phyloP scores from a whole-genome alignment of 1,139 yeast species.

The Sugiyamaella castrensis region DNA sequence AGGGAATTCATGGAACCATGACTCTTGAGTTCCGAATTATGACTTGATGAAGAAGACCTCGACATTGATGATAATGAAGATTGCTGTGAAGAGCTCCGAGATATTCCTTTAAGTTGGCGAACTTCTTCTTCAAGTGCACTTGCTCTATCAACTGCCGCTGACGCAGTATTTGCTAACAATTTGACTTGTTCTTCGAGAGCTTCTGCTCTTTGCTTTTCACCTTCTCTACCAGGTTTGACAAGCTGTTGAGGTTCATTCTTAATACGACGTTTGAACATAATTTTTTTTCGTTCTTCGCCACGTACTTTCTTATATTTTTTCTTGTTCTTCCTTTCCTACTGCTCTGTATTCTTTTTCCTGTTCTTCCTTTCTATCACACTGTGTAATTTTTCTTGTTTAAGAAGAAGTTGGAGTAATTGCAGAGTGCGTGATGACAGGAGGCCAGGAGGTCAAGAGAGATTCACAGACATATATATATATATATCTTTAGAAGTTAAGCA shows the following conservation, averaged over 20 bases:
- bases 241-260: constrained; percentile 16
- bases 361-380: no score
- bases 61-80: constrained; percentile 10
- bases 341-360: no score
- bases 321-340: no score
- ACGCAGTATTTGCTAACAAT: constrained; percentile 34
- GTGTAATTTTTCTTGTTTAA: no score
- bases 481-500: no score
- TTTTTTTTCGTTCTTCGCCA: not conserved
- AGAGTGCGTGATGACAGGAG: no score
- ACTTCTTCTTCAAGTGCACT: constrained; percentile 32
- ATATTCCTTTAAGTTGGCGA: constrained; percentile 13
- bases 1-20: constrained; percentile 15
- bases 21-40: constrained; percentile 8
- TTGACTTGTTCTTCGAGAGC: constrained; percentile 35
- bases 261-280: constrained; percentile 9
- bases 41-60: constrained; percentile 5
- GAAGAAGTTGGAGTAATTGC: no score
- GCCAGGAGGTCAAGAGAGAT: no score
- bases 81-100: constrained; percentile 6
- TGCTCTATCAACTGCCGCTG: constrained; percentile 37
- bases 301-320: no score
- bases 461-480: no score
- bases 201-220: constrained; percentile 31
- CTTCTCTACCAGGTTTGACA: constrained; percentile 29